Percentiles rank a stretch among this genome's conserved stretches.
Conservation (phyloP, 2,329 filamentous ascomycete genomes). For the Nannizziopsis arthrosporioides region DNA sequence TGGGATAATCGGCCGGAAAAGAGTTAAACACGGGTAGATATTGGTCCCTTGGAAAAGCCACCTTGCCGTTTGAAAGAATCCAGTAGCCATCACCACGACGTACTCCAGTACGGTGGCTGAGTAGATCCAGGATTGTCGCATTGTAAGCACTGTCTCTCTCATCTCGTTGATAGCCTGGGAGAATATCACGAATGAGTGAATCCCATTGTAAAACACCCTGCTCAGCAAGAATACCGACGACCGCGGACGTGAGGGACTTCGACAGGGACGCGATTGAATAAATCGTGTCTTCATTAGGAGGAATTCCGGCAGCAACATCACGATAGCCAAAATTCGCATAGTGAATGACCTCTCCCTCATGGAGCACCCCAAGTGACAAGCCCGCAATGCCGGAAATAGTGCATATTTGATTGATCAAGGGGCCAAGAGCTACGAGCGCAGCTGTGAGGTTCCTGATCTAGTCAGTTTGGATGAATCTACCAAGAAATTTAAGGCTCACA, state of each 20-base stretch:
- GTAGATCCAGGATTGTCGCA: conserved; percentile 20
- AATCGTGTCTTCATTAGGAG: conserved; percentile 19
- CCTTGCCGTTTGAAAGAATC: conserved; percentile 7
- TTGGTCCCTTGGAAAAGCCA: conserved; percentile 10
- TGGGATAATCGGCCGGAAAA: conserved; percentile 7
- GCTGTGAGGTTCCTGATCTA: neutral
- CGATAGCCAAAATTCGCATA: conserved; percentile 19
- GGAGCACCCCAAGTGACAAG: conserved; percentile 19
- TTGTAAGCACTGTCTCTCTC: conserved; percentile 15
- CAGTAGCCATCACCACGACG: neutral
- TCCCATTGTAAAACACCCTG: conserved; percentile 19
- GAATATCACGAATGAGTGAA: conserved; percentile 16
- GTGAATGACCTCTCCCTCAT: conserved; percentile 16
- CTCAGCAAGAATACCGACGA: conserved; percentile 20
- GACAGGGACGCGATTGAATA: conserved; percentile 21
- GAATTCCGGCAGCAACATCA: conserved; percentile 15
- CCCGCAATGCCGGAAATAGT: conserved; percentile 1
- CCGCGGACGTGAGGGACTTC: conserved; percentile 21
- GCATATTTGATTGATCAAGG: conserved; percentile 2
- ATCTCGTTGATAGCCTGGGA: conserved; percentile 18
- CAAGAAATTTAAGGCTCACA: too few species aligned
- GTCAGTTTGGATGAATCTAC: too few species aligned
- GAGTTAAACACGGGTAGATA: neutral
- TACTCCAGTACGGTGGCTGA: conserved; percentile 16
- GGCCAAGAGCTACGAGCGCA: neutral